Conservation (phyloP, 768 basidiomycete genomes). For the Mycena kentingensis region DNA sequence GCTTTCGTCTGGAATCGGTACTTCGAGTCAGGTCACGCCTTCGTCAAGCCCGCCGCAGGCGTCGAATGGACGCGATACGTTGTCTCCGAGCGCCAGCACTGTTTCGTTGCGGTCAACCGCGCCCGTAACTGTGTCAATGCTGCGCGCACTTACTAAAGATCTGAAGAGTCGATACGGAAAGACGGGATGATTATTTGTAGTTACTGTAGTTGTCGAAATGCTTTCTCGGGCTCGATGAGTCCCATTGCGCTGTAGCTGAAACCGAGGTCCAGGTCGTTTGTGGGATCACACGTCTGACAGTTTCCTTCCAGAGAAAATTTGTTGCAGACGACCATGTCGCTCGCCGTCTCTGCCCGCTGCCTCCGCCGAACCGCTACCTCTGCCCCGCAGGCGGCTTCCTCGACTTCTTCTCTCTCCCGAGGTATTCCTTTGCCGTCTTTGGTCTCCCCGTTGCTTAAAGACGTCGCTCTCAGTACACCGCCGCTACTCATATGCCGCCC, state of each 20-base stretch:
- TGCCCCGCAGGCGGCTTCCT: constrained; percentile 5
- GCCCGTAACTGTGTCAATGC: constrained; percentile 64
- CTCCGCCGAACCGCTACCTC: constrained; percentile 20
- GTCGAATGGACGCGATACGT: constrained; percentile 39
- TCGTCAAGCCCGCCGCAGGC: constrained; percentile 36
- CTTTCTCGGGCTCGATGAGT: too few relatives aligned
- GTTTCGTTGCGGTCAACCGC: constrained; percentile 35
- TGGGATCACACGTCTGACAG: too few relatives aligned
- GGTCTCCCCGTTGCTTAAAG: background rate
- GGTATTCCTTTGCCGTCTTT: constrained; percentile 5
- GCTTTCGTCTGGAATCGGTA: constrained; percentile 38
- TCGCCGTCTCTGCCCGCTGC: constrained; percentile 23
- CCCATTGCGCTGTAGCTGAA: too few relatives aligned
- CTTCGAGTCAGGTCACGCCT: constrained; percentile 35
- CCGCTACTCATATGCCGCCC: constrained; percentile 17
- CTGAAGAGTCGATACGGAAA: constrained; percentile 49
- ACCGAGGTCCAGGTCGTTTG: too few relatives aligned
- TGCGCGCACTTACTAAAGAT: constrained; percentile 59
- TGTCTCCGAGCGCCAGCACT: constrained; percentile 50
- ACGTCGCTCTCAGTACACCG: constrained; percentile 8
- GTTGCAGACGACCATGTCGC: constrained; percentile 16
- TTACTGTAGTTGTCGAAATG: background rate
- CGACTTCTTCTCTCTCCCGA: constrained; percentile 1
- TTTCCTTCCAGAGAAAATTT: too few relatives aligned
- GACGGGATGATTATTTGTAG: constrained; percentile 9